phyloP scores from a whole-genome alignment of 1,284 basidiomycete genomes.

The Athelia sp. region DNA sequence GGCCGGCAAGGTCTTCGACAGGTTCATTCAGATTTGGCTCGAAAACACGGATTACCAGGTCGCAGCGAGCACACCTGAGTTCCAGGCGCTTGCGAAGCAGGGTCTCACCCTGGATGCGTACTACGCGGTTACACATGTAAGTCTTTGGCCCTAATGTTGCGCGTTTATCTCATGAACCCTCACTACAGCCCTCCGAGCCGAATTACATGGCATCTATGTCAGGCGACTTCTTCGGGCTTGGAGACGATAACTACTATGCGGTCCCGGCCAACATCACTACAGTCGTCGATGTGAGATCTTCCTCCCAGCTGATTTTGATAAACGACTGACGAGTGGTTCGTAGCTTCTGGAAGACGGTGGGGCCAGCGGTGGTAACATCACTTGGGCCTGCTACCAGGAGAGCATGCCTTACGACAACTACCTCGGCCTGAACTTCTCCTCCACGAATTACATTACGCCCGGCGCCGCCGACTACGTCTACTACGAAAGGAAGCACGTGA shows the following conservation, averaged over 20 bases:
- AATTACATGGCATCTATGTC: conserved; percentile 31
- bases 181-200: not conserved
- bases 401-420: conserved; percentile 44
- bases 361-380: conserved; percentile 38
- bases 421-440: conserved; percentile 18
- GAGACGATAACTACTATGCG: conserved; percentile 39
- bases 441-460: conserved; percentile 40
- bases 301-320: not conserved
- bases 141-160: conserved; percentile 6
- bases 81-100: conserved; percentile 44
- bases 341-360: conserved; percentile 41
- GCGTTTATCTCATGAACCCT: conserved; percentile 15
- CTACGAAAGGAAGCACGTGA: conserved; percentile 50
- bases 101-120: conserved; percentile 50
- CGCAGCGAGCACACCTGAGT: conserved; percentile 29
- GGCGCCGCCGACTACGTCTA: conserved; percentile 36
- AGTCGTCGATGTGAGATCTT: conserved; percentile 41
- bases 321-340: not conserved
- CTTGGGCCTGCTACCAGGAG: conserved; percentile 55
- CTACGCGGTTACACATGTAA: conserved; percentile 55
- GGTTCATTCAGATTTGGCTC: conserved; percentile 49
- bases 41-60: conserved; percentile 52
- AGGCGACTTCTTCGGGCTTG: conserved; percentile 56
- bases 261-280: conserved; percentile 41
- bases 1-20: conserved; percentile 42